Evolutionary conservation across 2,329 filamentous ascomycete species (phyloP).

Genomic region (Cercospora sp.): DNA sequence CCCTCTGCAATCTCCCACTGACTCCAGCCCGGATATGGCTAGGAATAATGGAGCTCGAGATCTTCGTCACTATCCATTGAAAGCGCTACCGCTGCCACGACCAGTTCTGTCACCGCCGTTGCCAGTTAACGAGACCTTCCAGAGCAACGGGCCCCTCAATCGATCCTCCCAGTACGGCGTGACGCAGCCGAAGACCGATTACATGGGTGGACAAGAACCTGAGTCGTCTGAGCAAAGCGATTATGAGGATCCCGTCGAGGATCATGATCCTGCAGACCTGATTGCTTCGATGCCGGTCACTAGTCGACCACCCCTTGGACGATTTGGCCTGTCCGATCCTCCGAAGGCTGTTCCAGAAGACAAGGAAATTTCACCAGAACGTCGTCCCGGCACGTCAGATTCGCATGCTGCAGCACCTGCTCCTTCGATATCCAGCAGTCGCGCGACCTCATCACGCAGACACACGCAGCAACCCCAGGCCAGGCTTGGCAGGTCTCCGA

Average conservation of each 20-base stretch:
- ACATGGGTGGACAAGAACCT: conserved; percentile 10
- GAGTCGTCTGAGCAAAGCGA: conserved; percentile 35
- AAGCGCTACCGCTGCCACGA: conserved; percentile 37
- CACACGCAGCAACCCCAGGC: conserved; percentile 23
- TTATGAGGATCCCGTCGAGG: conserved; percentile 27
- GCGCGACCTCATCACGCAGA: conserved; percentile 31
- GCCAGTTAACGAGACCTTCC: conserved; percentile 27
- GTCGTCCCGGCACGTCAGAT: conserved; percentile 36
- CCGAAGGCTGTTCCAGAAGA: conserved; percentile 40
- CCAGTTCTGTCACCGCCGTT: conserved; percentile 37
- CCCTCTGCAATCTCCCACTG: conserved; percentile 32
- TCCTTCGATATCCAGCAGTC: conserved; percentile 38
- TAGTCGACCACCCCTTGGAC: conserved; percentile 32
- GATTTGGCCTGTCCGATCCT: conserved; percentile 36
- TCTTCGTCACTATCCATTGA: conserved; percentile 34
- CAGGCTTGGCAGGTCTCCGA: conserved; percentile 42
- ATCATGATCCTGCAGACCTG: conserved; percentile 34
- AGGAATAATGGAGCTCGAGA: conserved; percentile 31
- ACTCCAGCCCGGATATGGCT: conserved; percentile 31
- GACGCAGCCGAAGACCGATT: conserved; percentile 33
- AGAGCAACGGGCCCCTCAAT: conserved; percentile 38
- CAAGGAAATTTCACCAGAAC: conserved; percentile 40
- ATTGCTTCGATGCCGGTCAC: conserved; percentile 32
- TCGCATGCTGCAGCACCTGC: conserved; percentile 37
- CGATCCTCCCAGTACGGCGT: conserved; percentile 40